Evolutionary conservation across 2,329 filamentous ascomycete genomes (phyloP), one percentile per base, ranked within the genome.

Genomic region (Penicillium aurantiogriseum): DNA sequence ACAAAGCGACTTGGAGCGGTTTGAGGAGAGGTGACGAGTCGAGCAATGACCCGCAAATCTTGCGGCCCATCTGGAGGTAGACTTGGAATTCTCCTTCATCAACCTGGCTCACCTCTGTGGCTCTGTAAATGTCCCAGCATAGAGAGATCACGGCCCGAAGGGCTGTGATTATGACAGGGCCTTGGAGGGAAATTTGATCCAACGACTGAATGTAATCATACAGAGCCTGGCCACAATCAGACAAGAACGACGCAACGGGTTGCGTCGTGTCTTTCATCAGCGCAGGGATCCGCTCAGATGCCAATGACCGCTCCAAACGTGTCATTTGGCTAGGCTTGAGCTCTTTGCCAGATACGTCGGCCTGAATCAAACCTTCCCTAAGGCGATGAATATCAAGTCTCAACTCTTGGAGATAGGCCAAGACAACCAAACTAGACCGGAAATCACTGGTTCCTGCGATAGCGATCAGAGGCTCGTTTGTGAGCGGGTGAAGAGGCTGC

Each of bases 1-100:
- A 76, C 40, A 71, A 67, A 7, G 60, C 54, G 31, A 52, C 50
- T 40, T 69, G 66, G 43, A 77, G 55, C 9, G 69, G 59, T n/a
- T 64, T 62, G 11, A 75, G 56, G 6, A 58, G 55, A 0, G 63
- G 60, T 11, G 64, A 66, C 8, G 65, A 67, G 55, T 68, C 65
- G 35, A 66, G 63, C 17, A 74, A 70, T 39, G 62, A 79, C 66
- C 60, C 69, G 67, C 55, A 67, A 21, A 77, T 60, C 35, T 68
- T 66, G 29, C 67, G 67, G 17, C 75, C 76, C 47, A 77, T 68
- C 51, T 77, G 73, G 17, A 85, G 72, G 60, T 84, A 83, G 2
- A 81, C 80, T 59, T 84, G 80, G 60, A 85, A 83, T 10, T 77
- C 73, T 9, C 80, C 81, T 45, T 82, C 78, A 56, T 85, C 80